Base-by-base conservation (phyloP, 768 basidiomycete genomes). In the Collybiopsis luxurians region DNA sequence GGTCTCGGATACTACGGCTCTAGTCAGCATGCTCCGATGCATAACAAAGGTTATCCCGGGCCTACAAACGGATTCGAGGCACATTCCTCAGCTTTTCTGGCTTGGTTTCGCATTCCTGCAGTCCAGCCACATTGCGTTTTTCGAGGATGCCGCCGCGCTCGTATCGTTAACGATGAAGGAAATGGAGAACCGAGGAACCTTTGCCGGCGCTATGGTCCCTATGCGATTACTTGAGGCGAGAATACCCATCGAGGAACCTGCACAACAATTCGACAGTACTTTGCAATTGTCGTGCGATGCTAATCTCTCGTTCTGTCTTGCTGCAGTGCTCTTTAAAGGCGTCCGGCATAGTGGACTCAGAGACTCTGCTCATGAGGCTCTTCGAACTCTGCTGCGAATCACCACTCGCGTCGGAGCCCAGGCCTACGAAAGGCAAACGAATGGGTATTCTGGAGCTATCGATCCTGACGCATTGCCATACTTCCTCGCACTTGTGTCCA, bases 11-110 rank as follows among this genome's bases (percentile, higher is more conserved):
- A 85, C 86, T 0, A 73, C 80, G 44, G 79, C 91, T 0, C 83
- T 95, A 23, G 84, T 90, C 60, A 90, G 88, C 72, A 96, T 97
- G 89, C 80, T 96, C 24, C 83, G 91, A 51, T 94, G 92, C 71
- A 82, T 96, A 63, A 82, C 83, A 66, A 85, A 84, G 63, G 79
- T 95, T 48, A 81, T 92, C 4, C 88, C 89, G 10, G 86, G 84
- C 4, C 76, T 95, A 11, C 73, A 81, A 0, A 74, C 78, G 31
- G 79, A 83, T 36, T 92, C 90, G 31, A 79, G 90, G 53, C 95
- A 92, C 67, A 74, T 90, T 5, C 72, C 79, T 21, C 81, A 83
- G 51, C 74, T 95, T 21, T 93, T 96, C 71, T 97, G 95, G 95
- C 74, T 95, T 6, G 90, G 88, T 1, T 86, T 96, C 24, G 86